Evolutionary conservation across 2,329 filamentous ascomycete species (phyloP).

Genomic region (Gaeumannomyces sp.): DNA sequence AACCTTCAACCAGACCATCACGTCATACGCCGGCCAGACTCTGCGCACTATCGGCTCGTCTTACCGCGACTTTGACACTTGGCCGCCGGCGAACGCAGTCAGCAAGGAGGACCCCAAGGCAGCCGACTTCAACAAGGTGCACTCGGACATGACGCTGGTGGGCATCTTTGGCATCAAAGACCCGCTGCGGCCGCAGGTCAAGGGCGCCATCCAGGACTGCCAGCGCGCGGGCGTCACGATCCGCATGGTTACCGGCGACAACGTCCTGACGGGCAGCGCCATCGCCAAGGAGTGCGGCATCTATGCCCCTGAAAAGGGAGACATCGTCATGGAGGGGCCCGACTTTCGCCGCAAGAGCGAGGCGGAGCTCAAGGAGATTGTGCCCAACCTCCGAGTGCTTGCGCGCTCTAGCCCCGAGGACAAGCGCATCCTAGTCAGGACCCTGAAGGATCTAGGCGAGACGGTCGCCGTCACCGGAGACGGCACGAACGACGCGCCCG

Average conservation of each 20-base stretch:
- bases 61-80: slow-evolving; percentile 65
- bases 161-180: slow-evolving; percentile 76
- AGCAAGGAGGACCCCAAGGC: slow-evolving; percentile 44
- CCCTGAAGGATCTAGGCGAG: slow-evolving; percentile 66
- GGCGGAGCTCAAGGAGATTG: slow-evolving; percentile 58
- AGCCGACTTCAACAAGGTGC: slow-evolving; percentile 58
- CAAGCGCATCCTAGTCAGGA: slow-evolving; percentile 66
- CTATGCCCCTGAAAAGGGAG: slow-evolving; percentile 42
- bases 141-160: slow-evolving; percentile 60
- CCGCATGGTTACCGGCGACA: slow-evolving; percentile 82
- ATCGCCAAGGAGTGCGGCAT: slow-evolving; percentile 78
- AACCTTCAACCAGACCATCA: slow-evolving; percentile 20
- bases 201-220: slow-evolving; percentile 64
- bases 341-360: slow-evolving; percentile 67
- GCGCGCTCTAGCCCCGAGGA: slow-evolving; percentile 72
- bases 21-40: slow-evolving; percentile 52
- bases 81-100: slow-evolving; percentile 46
- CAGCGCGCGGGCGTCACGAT: slow-evolving; percentile 72
- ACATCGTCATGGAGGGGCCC: slow-evolving; percentile 71
- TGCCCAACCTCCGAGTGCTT: slow-evolving; percentile 64
- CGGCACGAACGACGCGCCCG: slow-evolving; percentile 77
- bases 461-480: slow-evolving; percentile 80
- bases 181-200: slow-evolving; percentile 68
- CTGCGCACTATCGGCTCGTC: slow-evolving; percentile 70
- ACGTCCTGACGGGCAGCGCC: slow-evolving; percentile 70